phyloP scores from a whole-genome alignment of 148 eudicot species.

The Mesembryanthemum crystallinum region DNA sequence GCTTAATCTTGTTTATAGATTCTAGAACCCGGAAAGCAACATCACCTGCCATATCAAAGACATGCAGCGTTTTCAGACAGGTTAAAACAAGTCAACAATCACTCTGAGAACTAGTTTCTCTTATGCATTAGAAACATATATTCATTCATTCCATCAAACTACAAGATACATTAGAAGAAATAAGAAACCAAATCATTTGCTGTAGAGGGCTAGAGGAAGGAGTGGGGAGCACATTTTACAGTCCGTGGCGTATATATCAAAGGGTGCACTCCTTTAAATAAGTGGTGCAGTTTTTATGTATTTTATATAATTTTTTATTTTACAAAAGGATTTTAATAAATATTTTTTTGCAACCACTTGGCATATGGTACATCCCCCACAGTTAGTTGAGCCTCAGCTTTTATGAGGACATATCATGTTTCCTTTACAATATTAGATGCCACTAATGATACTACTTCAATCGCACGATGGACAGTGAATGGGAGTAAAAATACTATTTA shows the following conservation, averaged over 20 bases:
- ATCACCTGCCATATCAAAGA: conserved; percentile 65
- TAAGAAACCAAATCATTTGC: background rate
- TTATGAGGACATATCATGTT: background rate
- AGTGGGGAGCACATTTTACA: background rate
- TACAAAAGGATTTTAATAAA: too few species aligned
- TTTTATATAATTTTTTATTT: too few species aligned
- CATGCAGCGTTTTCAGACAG: conserved; percentile 4
- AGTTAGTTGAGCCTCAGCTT: background rate
- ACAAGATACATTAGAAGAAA: background rate
- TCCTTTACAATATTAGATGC: background rate
- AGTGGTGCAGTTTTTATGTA: too few species aligned
- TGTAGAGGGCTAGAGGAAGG: background rate
- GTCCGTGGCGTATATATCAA: too few species aligned
- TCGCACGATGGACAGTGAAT: too few species aligned
- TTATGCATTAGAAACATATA: background rate
- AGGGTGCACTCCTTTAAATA: too few species aligned
- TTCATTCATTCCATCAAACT: background rate
- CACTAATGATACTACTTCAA: too few species aligned
- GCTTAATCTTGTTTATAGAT: conserved; percentile 48
- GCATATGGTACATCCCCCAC: too few species aligned
- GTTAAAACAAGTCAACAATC: background rate
- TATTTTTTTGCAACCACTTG: too few species aligned
- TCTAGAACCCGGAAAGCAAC: conserved; percentile 93
- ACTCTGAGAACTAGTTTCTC: background rate
- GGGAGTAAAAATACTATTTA: too few species aligned